A percentile compares a stretch with the other conserved stretches of the same genome.
Evolutionary conservation across 164 flowering plant species (phyloP).

Genomic region (Kalanchoe fedtschenkoi): DNA sequence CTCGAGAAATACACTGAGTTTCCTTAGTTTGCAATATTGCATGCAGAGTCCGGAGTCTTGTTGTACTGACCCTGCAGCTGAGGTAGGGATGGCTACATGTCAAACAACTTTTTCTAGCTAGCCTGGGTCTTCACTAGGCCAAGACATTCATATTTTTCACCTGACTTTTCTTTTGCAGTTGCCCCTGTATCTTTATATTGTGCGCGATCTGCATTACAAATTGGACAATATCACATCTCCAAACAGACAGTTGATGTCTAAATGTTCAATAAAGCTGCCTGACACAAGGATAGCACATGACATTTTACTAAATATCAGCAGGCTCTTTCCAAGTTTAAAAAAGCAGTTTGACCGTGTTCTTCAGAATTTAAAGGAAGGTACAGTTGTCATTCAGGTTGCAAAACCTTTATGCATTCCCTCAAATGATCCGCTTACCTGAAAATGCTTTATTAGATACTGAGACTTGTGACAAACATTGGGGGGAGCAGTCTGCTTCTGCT

Average conservation of each 20-base stretch:
- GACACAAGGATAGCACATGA: slow-evolving; percentile 24
- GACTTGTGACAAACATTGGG: slow-evolving; percentile 61
- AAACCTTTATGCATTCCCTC: background rate
- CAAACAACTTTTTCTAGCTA: background rate
- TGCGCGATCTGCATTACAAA: slow-evolving; percentile 63
- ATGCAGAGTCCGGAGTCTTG: slow-evolving; percentile 51
- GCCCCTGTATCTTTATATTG: slow-evolving; percentile 57
- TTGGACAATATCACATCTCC: slow-evolving; percentile 36
- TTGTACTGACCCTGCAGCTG: slow-evolving; percentile 58
- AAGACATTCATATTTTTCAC: background rate
- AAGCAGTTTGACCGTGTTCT: slow-evolving; percentile 42
- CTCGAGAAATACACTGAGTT: background rate
- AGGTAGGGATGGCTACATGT: slow-evolving; percentile 25
- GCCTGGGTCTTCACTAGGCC: too few species aligned
- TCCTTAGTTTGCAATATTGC: background rate
- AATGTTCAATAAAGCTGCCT: slow-evolving; percentile 23
- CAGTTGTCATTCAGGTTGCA: slow-evolving; percentile 7
- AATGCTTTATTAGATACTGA: slow-evolving; percentile 31
- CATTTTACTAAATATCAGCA: slow-evolving; percentile 30
- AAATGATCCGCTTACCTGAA: background rate
- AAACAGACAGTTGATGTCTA: slow-evolving; percentile 25
- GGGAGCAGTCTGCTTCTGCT: slow-evolving; percentile 37
- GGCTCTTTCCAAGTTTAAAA: slow-evolving; percentile 46
- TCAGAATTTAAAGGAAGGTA: slow-evolving; percentile 45
- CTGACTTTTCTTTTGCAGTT: slow-evolving; percentile 29